A percentile compares a stretch with the other conserved stretches of the same genome.
Conservation (phyloP, 345 rosid species). For the Dimocarpus longan region DNA sequence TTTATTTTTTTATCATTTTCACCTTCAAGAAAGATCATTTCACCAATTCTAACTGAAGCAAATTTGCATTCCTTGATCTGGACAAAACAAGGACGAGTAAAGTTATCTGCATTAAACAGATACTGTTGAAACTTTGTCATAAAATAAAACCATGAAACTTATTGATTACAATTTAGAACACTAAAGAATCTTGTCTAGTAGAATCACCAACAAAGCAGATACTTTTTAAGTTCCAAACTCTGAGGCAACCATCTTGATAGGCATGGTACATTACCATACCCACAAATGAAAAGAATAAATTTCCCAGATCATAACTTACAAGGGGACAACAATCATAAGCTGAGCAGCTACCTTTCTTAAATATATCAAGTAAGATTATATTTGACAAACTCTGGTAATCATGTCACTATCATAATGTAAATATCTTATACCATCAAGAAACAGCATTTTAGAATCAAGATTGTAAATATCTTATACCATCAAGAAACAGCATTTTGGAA, state of each 20-base stretch:
- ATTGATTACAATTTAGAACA: not conserved
- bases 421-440: not conserved
- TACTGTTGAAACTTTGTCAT: not conserved
- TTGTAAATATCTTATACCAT: no score
- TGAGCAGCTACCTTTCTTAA: not conserved
- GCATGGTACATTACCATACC: not conserved
- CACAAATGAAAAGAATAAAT: not conserved
- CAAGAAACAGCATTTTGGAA: not conserved
- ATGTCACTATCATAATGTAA: not conserved
- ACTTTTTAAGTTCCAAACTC: constrained; percentile 3
- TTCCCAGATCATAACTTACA: not conserved
- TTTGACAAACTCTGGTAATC: not conserved
- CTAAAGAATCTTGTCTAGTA: not conserved
- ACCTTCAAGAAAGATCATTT: constrained; percentile 67
- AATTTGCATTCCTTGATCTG: constrained; percentile 81
- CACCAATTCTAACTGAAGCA: constrained; percentile 68
- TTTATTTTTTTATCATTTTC: constrained; percentile 62
- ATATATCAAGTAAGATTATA: not conserved
- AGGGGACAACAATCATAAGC: not conserved
- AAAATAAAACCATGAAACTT: not conserved
- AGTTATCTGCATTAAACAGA: constrained; percentile 1
- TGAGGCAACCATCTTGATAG: not conserved
- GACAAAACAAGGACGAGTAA: constrained; percentile 7
- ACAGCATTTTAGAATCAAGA: no score
- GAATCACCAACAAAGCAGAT: not conserved